Evolutionary conservation across 2,329 filamentous ascomycete genomes (phyloP).

Genomic region (Cytospora chrysosperma): DNA sequence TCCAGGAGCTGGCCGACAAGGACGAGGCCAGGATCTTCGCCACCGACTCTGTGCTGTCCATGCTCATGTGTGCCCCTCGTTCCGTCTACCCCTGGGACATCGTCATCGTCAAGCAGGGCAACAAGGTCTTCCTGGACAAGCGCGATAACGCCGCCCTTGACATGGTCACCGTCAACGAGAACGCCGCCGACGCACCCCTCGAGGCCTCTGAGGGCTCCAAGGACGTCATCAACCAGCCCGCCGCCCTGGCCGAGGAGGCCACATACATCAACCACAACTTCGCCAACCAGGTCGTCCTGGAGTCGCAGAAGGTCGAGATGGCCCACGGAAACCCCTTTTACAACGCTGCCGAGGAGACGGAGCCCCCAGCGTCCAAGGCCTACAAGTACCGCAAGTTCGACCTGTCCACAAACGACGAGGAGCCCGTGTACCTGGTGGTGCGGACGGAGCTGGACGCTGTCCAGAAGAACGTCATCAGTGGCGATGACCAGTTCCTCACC

Average conservation of each 20-base stretch:
- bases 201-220: constrained; percentile 91
- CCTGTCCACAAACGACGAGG: constrained; percentile 89
- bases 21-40: constrained; percentile 96
- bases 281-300: constrained; percentile 88
- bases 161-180: constrained; percentile 99
- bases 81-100: constrained; percentile 99
- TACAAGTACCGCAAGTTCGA: constrained; percentile 99
- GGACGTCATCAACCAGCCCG: constrained; percentile 92
- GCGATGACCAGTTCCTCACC: constrained; percentile 86
- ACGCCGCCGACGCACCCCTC: constrained; percentile 90
- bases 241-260: constrained; percentile 89
- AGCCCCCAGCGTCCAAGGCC: constrained; percentile 90
- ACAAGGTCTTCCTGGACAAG: constrained; percentile 99
- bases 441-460: constrained; percentile 94
- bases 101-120: constrained; percentile 85
- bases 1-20: constrained; percentile 95
- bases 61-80: constrained; percentile 97
- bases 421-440: constrained; percentile 89
- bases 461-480: constrained; percentile 88
- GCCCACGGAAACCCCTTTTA: constrained; percentile 94
- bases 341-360: constrained; percentile 87
- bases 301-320: constrained; percentile 85
- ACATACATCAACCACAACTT: constrained; percentile 99
- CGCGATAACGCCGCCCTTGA: constrained; percentile 91
- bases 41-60: constrained; percentile 94